Evolutionary conservation across 2,329 filamentous ascomycete species (phyloP).

Genomic region (Colletotrichum sublineola): DNA sequence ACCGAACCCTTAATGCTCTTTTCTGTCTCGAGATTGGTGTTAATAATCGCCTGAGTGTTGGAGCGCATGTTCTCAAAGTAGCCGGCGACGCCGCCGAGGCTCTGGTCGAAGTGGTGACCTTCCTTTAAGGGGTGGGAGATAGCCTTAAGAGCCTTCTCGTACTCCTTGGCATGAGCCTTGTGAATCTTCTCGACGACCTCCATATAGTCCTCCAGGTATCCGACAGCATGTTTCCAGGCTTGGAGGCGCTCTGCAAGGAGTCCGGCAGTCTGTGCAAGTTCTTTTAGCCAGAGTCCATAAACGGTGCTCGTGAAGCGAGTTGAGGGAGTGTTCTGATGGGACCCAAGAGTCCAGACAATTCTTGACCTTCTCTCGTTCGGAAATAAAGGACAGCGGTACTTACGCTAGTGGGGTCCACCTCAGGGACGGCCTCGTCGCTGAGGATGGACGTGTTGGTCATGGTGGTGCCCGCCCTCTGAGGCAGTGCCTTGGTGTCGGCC

Average conservation of each 20-base stretch:
- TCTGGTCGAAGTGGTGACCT: slow-evolving; percentile 93
- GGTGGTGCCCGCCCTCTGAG: slow-evolving; percentile 62
- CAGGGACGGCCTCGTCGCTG: slow-evolving; percentile 70
- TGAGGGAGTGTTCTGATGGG: background rate
- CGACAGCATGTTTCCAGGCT: slow-evolving; percentile 96
- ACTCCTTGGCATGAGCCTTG: slow-evolving; percentile 89
- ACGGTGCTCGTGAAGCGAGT: background rate
- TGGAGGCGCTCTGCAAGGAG: slow-evolving; percentile 89
- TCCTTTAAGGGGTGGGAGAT: slow-evolving; percentile 89
- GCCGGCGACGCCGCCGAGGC: slow-evolving; percentile 86
- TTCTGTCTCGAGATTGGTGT: slow-evolving; percentile 90
- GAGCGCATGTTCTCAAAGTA: slow-evolving; percentile 94
- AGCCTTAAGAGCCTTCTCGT: slow-evolving; percentile 93
- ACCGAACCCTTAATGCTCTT: slow-evolving; percentile 90
- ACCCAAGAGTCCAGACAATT: background rate
- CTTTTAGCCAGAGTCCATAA: slow-evolving; percentile 23
- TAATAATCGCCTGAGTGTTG: slow-evolving; percentile 92
- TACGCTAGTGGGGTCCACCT: slow-evolving; percentile 70
- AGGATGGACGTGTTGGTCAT: slow-evolving; percentile 40
- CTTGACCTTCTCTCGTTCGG: background rate
- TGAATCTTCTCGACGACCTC: slow-evolving; percentile 87
- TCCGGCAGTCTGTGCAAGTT: slow-evolving; percentile 71
- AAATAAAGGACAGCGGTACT: slow-evolving; percentile 46
- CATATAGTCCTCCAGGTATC: slow-evolving; percentile 92
- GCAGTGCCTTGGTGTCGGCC: slow-evolving; percentile 52